Conservation (phyloP, 441 rosid species). For the Codiaeum variegatum region DNA sequence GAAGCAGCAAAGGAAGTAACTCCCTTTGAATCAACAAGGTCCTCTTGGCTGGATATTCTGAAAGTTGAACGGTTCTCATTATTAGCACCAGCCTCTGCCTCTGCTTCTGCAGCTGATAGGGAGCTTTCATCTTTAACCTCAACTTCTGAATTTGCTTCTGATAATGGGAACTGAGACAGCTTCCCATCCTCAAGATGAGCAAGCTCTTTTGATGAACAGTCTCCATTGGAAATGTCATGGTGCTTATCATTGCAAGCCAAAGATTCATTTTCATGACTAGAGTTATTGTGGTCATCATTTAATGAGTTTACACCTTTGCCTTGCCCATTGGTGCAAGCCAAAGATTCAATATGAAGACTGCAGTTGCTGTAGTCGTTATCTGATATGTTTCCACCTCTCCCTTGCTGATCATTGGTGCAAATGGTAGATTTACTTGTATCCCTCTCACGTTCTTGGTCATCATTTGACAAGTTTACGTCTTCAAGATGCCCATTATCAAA, state of each 20-base stretch:
- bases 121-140: slow-evolving; percentile 25
- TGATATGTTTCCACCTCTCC: slow-evolving; percentile 6
- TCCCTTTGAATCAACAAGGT: slow-evolving; percentile 18
- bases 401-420: background rate
- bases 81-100: slow-evolving; percentile 19
- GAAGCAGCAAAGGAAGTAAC: slow-evolving; percentile 28
- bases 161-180: slow-evolving; percentile 14
- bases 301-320: slow-evolving; percentile 3
- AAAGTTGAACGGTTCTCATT: slow-evolving; percentile 22
- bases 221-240: slow-evolving; percentile 24
- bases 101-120: slow-evolving; percentile 17
- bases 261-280: slow-evolving; percentile 19
- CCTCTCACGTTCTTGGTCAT: slow-evolving; percentile 23
- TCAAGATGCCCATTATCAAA: slow-evolving; percentile 23
- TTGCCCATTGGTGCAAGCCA: slow-evolving; percentile 7
- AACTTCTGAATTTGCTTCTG: slow-evolving; percentile 21
- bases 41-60: slow-evolving; percentile 28
- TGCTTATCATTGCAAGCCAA: slow-evolving; percentile 25
- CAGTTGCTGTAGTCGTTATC: slow-evolving; percentile 3
- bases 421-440: slow-evolving; percentile 13
- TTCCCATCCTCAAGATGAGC: slow-evolving; percentile 25
- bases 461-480: slow-evolving; percentile 20
- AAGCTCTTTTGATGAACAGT: slow-evolving; percentile 25
- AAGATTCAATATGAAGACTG: slow-evolving; percentile 22
- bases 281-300: slow-evolving; percentile 6